Evolutionary conservation across 139 green algal genomes (phyloP).

Genomic region (Chlorella vulgaris): DNA sequence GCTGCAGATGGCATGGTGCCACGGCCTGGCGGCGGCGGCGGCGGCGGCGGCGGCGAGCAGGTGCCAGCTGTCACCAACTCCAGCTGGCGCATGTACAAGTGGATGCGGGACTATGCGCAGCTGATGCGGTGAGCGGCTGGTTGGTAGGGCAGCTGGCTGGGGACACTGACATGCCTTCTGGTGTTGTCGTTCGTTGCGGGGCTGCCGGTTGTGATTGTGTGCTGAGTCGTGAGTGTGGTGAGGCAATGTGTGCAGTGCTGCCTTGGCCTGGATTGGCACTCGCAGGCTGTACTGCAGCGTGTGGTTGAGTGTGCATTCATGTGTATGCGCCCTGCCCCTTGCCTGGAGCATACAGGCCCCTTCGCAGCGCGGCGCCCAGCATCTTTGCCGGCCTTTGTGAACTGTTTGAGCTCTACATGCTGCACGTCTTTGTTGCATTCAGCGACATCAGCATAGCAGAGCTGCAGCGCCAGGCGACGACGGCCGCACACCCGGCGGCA

Average conservation of each 20-base stretch:
- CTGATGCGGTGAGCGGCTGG: conserved; percentile 51
- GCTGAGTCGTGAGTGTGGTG: too few relatives aligned
- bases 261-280: too few relatives aligned
- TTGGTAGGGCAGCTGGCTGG: neutral
- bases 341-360: conserved; percentile 30
- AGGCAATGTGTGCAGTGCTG: too few relatives aligned
- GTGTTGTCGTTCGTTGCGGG: too few relatives aligned
- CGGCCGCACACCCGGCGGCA: neutral
- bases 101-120: conserved; percentile 50
- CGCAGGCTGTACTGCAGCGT: too few relatives aligned
- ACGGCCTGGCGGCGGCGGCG: neutral
- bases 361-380: conserved; percentile 32
- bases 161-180: neutral
- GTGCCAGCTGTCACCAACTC: conserved; percentile 39
- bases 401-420: conserved; percentile 61
- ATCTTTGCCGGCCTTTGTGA: conserved; percentile 53
- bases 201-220: too few relatives aligned
- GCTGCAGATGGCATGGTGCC: neutral
- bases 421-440: conserved; percentile 53
- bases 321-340: too few relatives aligned
- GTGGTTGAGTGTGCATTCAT: too few relatives aligned
- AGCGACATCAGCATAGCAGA: conserved; percentile 36
- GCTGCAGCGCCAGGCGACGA: conserved; percentile 17
- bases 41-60: neutral
- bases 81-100: conserved; percentile 48